Base-by-base conservation (phyloP, 1,139 yeast genomes). In the Lodderomyces jiufengensis region DNA sequence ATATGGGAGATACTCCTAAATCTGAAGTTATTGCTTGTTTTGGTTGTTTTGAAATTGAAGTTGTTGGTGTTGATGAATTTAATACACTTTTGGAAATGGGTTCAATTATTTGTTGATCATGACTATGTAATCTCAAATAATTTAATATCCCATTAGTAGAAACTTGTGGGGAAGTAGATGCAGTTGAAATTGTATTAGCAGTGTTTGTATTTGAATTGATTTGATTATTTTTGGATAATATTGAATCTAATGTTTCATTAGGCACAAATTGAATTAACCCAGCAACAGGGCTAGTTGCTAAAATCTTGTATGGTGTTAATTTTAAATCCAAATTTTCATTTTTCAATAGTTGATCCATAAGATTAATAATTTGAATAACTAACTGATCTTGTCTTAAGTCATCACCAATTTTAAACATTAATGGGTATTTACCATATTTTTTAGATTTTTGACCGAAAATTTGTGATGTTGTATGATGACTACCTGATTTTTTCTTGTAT, bases 371-470 rank as follows among this genome's bases (percentile, higher is more conserved):
- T 57, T 94, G 98, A 36, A 88, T 85, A 16, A 92, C 95, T 47
- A 94, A 73, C 57, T 94, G 99, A 63, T 94, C 99, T 57, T 94
- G 99, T 41, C 97, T 70, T 35, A 94, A 66, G 55, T 94, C 98
- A 59, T 94, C 98, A 3, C 99, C 98, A 33, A 85, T 84, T 56
- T 94, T 94, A 61, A 88, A 88, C 84, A 94, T 92, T 30, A 92
- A 62, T 3, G 95, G 80, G 57, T 88, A 94, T 34, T 67, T 70
- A 0, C 82, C 84, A 41, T 68, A 56, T 38, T 60, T 62, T n/a
- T 26, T 18, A 12, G 49, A 45, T 38, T 55, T 61, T 37, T 59
- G 63, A 1, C 68, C 69, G 45, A 66, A 65, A 5, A 64, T 48
- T 40, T 61, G 67, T 9, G 63, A 51, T 9, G 61, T 48, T 12